Evolutionary conservation across 208 protist genomes (phyloP), one percentile per base, ranked within the genome.

Genomic region (Trypanosoma avium): DNA sequence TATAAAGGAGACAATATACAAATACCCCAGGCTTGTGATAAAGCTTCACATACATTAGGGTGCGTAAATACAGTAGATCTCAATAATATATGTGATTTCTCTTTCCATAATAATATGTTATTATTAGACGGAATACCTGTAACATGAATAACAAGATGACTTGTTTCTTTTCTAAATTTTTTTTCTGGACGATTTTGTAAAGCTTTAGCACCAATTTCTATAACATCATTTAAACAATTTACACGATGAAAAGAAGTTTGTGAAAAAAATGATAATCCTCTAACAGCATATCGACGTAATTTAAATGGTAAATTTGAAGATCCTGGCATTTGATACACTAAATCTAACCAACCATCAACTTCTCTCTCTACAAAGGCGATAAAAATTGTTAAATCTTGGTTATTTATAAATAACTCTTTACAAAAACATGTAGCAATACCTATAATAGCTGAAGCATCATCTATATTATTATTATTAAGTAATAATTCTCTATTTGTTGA

Each of bases 191-290:
- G 45, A 64, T 64, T 64, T 19, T 55, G 24, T 21, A 33, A 35
- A 13, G 59, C 59, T 22, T 64, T 55, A 21, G 33, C 10, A 36
- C n/a, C 24, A 12, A 64, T 19, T 29, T 64, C 59, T 15, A 64
- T 46, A 3, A 56, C 21, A 17, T 64, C 59, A 6, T 46, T 4
- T 30, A 53, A 33, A 21, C 46, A 64, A 12, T 26, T 42, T 30
- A 55, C 22, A 26, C 30, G 3, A 29, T 64, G 59, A 45, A 45
- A 45, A 24, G 45, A 64, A 30, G 30, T 30, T 12, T 55, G 46
- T 43, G 43, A 46, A 26, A 64, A 19, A 7, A 42, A n/a, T 12
- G 46, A 19, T 33, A 55, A 12, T 30, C 55, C 46, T 36, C 30
- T 43, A 17, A 55, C 47, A 15, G 17, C 59, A 29, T 64, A 55